These are phyloP conservation scores for Penicillium verhagenii DNA, from an alignment of 495 filamentous ascomycete species.

Conservation along the genomic window DNA sequence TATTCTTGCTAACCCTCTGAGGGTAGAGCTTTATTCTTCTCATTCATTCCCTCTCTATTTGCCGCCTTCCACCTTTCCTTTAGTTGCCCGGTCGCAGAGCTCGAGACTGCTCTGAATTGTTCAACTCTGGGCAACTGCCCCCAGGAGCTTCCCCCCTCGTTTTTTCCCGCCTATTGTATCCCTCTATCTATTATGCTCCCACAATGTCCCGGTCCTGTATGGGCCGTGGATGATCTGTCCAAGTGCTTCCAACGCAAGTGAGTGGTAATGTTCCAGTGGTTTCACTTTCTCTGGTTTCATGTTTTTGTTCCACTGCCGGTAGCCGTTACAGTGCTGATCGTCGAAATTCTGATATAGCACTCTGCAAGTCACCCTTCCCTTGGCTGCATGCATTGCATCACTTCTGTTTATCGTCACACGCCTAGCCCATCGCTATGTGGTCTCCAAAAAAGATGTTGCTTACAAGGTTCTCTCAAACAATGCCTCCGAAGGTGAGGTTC, in stretches of 20 bases:
- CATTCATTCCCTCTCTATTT: background rate
- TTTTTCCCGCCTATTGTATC: slow-evolving; percentile 2
- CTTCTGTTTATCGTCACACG: slow-evolving; percentile 60
- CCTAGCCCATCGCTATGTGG: slow-evolving; percentile 50
- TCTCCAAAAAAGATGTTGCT: slow-evolving; percentile 34
- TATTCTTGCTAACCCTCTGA: slow-evolving; percentile 17
- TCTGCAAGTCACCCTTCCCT: slow-evolving; percentile 79
- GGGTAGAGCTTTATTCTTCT: slow-evolving; percentile 3
- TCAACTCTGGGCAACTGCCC: slow-evolving; percentile 2
- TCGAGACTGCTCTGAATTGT: background rate
- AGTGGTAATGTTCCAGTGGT: slow-evolving; percentile 8
- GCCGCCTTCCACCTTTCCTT: slow-evolving; percentile 6
- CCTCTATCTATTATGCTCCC: slow-evolving; percentile 56
- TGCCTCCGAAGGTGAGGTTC: slow-evolving; percentile 45
- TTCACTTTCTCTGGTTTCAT: background rate
- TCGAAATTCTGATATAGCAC: slow-evolving; percentile 54
- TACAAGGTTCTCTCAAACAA: slow-evolving; percentile 39
- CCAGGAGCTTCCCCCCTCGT: slow-evolving; percentile 13
- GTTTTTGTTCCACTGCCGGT: background rate
- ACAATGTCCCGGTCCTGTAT: slow-evolving; percentile 76
- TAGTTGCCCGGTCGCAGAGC: slow-evolving; percentile 1
- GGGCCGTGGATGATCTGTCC: slow-evolving; percentile 86
- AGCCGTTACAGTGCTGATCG: slow-evolving; percentile 18
- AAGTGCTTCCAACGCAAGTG: slow-evolving; percentile 87
- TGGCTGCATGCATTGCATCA: slow-evolving; percentile 68